These are phyloP conservation scores for Globisporangium okanoganense DNA, from an alignment of 352 stramenopile genomes.

Conservation along the genomic window DNA sequence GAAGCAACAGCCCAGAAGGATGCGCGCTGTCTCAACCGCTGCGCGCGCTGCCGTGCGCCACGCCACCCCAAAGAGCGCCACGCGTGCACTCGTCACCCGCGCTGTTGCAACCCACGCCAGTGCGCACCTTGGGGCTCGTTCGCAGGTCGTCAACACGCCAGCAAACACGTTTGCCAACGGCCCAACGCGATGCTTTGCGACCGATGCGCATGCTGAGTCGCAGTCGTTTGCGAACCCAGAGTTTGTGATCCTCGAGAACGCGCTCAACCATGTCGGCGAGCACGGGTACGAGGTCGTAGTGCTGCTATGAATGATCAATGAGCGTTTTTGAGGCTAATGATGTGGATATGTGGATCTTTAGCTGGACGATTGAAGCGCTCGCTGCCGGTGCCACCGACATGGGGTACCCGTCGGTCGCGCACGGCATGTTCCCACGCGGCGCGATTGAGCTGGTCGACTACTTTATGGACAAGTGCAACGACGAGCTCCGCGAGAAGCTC, in stretches of 20 bases:
- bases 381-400: conserved; percentile 62
- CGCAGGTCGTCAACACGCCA: not conserved
- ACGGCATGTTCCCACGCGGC: conserved; percentile 78
- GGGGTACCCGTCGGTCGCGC: conserved; percentile 73
- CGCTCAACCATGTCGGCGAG: conserved; percentile 39
- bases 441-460: conserved; percentile 79
- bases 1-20: not conserved
- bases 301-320: not conserved
- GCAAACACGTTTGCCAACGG: not conserved
- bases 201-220: not conserved
- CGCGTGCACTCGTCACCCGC: not conserved
- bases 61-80: not conserved
- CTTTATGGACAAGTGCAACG: conserved; percentile 79
- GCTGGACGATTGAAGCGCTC: conserved; percentile 74
- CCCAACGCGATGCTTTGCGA: not conserved
- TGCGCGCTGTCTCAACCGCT: conserved; percentile 5
- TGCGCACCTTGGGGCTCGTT: not conserved
- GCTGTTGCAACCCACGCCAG: not conserved
- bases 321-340: conserved; percentile 1
- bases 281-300: conserved; percentile 34
- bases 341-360: conserved; percentile 20
- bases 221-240: conserved; percentile 34
- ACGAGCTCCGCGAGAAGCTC: conserved; percentile 56
- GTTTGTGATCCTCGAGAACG: conserved; percentile 47
- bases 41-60: not conserved